Evolutionary conservation across 2,329 filamentous ascomycete species (phyloP), one percentile per base, ranked within the genome.

Genomic region (Beauveria bassiana): DNA sequence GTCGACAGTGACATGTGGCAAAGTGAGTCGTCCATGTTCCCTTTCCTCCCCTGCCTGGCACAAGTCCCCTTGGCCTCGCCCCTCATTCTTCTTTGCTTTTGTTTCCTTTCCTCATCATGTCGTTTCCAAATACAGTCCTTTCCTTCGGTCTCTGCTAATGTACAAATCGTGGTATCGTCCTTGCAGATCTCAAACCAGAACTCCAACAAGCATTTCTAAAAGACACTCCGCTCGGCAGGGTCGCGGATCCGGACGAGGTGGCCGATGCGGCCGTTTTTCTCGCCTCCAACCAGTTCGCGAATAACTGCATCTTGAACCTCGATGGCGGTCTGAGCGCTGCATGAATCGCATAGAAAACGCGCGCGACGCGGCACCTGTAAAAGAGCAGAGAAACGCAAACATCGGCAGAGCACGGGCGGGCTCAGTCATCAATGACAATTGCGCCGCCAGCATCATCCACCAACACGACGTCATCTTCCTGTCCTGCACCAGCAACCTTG

Each of bases 251-350:
- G 8, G 79, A 83, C 28, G 91, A 96, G 72, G 84, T 96, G 38
- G 91, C 91, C n/a, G 86, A 93, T 69, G 91, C 91, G 60, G 90
- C 88, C 52, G 70, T 88, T 31, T 96, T 96, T 72, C 80, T 96
- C 18, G 88, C 85, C 34, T 81, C 81, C 52, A 96, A 95, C 72
- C 77, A 83, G 64, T 96, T 93, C 74, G 89, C 91, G 61, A 93
- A 93, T 72, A 96, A 96, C 66, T 95, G 90, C 72, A 81, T 93
- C 56, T 79, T 96, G 57, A 95, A 93, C 72, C 79, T 96, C 31
- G 92, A 96, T 73, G 92, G 92, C 18, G 92, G 92, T 1, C 73
- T 96, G 66, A 92, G 89, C 72, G 89, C 89, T 56, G 74, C 74
- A 67, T 89, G 71, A 80, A 62, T 31, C 61, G 59, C 58, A 26